A percentile compares a stretch with the other conserved stretches of the same genome.
Evolutionary conservation across 2,329 filamentous ascomycete genomes (phyloP).

Genomic region (Huntiella savannae): DNA sequence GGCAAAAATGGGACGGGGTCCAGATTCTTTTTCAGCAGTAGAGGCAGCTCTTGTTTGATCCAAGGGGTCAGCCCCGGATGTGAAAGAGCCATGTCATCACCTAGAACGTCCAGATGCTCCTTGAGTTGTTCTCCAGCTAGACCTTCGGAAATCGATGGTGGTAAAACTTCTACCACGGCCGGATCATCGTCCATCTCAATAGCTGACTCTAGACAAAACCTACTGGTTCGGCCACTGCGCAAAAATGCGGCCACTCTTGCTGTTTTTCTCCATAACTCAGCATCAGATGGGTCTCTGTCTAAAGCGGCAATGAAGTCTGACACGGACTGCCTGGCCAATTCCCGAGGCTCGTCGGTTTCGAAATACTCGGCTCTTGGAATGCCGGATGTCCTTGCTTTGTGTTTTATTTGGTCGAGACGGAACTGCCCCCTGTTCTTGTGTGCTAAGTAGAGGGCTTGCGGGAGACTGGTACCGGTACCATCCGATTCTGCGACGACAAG

Average conservation of each 20-base stretch:
- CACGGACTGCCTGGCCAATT: slow-evolving; percentile 27
- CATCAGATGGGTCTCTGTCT: slow-evolving; percentile 47
- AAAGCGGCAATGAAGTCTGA: slow-evolving; percentile 39
- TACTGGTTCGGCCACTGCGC: slow-evolving; percentile 34
- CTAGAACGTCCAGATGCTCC: slow-evolving; percentile 31
- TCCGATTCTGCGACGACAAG: slow-evolving; percentile 10
- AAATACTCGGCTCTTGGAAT: slow-evolving; percentile 18
- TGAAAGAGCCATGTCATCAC: slow-evolving; percentile 35
- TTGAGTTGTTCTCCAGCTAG: slow-evolving; percentile 45
- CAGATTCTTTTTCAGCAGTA: slow-evolving; percentile 31
- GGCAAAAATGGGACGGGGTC: slow-evolving; percentile 46
- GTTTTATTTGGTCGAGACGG: slow-evolving; percentile 52
- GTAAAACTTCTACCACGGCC: slow-evolving; percentile 39
- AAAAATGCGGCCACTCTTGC: slow-evolving; percentile 40
- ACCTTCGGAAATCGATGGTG: slow-evolving; percentile 42
- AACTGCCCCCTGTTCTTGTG: slow-evolving; percentile 96
- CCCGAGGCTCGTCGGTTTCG: slow-evolving; percentile 19
- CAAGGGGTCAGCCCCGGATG: slow-evolving; percentile 44
- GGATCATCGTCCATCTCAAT: slow-evolving; percentile 51
- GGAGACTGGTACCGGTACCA: slow-evolving; percentile 43
- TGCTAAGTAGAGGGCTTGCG: slow-evolving; percentile 78
- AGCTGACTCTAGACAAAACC: slow-evolving; percentile 46
- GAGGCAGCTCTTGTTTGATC: slow-evolving; percentile 30
- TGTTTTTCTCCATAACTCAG: slow-evolving; percentile 43
- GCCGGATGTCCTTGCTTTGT: slow-evolving; percentile 22